These are phyloP conservation scores for Ligustrum vulgare DNA, from an alignment of 257 asterid species.

Conservation along the genomic window DNA sequence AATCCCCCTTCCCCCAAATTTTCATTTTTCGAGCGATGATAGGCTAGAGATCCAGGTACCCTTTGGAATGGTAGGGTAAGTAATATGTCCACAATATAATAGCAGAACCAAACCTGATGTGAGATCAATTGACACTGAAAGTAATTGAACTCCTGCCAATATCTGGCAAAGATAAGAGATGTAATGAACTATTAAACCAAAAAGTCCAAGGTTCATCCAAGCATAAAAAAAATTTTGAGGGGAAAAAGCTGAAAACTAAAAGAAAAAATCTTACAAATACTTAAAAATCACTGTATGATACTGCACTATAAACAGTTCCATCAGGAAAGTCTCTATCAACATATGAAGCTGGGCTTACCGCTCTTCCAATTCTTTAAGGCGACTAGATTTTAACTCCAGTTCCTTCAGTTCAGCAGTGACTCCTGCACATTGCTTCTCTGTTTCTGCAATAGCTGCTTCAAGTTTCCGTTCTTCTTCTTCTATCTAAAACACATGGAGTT, in stretches of 20 bases:
- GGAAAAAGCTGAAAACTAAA: constrained; percentile 1
- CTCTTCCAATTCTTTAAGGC: constrained; percentile 95
- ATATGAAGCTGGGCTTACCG: constrained; percentile 48
- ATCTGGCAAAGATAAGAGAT: constrained; percentile 45
- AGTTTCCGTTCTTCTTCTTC: constrained; percentile 96
- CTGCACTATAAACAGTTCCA: constrained; percentile 21
- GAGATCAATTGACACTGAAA: constrained; percentile 89
- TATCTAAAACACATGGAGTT: constrained; percentile 44
- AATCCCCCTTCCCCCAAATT: constrained; percentile 15
- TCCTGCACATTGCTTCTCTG: constrained; percentile 84
- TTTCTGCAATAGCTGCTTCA: constrained; percentile 92
- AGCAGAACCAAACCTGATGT: constrained; percentile 69
- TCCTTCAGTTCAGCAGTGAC: constrained; percentile 84
- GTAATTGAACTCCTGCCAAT: constrained; percentile 92
- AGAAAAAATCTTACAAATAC: constrained; percentile 7
- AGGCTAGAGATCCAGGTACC: not conserved
- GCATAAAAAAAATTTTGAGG: not conserved
- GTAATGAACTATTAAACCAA: constrained; percentile 10
- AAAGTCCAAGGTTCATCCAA: not conserved
- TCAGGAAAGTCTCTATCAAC: not conserved
- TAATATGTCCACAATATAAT: not conserved
- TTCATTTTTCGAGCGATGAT: not conserved
- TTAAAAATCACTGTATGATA: constrained; percentile 3
- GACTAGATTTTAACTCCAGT: constrained; percentile 78
- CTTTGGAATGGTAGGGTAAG: not conserved